Evolutionary conservation across 1,139 yeast species (phyloP), one percentile per base, ranked within the genome.

Genomic region (Geotrichum reessii): DNA sequence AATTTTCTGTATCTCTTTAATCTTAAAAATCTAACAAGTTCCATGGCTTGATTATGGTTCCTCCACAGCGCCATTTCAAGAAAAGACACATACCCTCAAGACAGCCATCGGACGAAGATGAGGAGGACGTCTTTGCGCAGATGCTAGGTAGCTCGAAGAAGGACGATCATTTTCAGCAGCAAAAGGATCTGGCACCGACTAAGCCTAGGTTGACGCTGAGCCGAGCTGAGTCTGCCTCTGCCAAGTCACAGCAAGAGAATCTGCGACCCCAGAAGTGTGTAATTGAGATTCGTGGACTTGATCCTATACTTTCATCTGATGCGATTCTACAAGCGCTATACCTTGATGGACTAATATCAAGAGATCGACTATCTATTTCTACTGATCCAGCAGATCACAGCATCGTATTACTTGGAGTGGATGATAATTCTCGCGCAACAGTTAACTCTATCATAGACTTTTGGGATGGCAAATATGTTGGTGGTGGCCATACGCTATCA

Each of bases 391-490:
- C 17, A 3, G 40, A 33, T 12, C 14, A 6, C 5, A 33, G 17
- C 40, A 17, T 33, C 40, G n/a, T 33, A 2, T 33, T 33, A 3
- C 17, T 33, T 5, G 40, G 17, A 9, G n/a, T 33, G 14, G 40
- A 33, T 14, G 40, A 33, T 12, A 17, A 33, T 33, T 12, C 40
- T n/a, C 40, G 40, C n/a, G n/a, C 40, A 17, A 33, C n/a, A 2
- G 40, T 52, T 5, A 42, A 52, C 40, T 31, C 49, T 19, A 47
- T 52, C 7, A 52, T 52, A 3, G 46, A 52, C 37, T 52, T 52
- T 27, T 52, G 54, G 54, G 49, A 52, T 33, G 54, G 54, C 12
- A 40, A 27, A 33, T 52, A 52, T 33, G 21, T 52, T 14, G 54
- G 54, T 5, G 54, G 54, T n/a, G 54, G 54, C 22, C 22, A 11